Evolutionary conservation across 164 flowering plant genomes (phyloP).

Genomic region (Macadamia tetraphylla): DNA sequence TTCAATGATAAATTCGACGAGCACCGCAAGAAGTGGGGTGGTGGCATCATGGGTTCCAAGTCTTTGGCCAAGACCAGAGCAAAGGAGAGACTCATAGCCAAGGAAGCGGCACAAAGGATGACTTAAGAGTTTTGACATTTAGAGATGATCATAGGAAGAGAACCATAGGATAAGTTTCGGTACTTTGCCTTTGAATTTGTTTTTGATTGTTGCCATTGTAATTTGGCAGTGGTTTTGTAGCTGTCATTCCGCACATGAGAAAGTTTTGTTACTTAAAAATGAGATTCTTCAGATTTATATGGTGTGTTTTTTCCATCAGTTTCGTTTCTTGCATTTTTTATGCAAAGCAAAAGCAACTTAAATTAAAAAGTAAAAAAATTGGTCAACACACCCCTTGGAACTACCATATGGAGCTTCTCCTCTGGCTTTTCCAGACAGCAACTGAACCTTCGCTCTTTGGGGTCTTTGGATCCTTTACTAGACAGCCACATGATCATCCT

Average conservation of each 20-base stretch:
- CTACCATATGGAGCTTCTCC: no score
- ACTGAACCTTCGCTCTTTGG: no score
- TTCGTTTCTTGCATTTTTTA: no score
- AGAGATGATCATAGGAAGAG: not conserved
- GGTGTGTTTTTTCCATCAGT: no score
- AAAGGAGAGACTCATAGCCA: constrained; percentile 54
- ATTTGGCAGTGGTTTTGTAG: not conserved
- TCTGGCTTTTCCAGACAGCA: no score
- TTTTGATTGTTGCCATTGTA: not conserved
- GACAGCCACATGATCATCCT: no score
- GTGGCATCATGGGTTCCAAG: constrained; percentile 83
- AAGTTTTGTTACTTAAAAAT: no score
- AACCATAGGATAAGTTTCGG: not conserved
- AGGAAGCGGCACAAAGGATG: constrained; percentile 78
- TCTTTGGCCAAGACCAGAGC: constrained; percentile 82
- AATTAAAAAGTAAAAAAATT: no score
- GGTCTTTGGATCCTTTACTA: no score
- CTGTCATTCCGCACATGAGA: not conserved
- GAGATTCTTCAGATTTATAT: no score
- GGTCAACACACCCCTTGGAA: no score
- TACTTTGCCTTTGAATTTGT: not conserved
- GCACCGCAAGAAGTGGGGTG: constrained; percentile 83
- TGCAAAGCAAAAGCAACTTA: no score
- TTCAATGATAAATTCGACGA: constrained; percentile 47
- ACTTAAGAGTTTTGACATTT: constrained; percentile 1